Conservation (phyloP, 805 yeast species). For the Komagataella pastoris region DNA sequence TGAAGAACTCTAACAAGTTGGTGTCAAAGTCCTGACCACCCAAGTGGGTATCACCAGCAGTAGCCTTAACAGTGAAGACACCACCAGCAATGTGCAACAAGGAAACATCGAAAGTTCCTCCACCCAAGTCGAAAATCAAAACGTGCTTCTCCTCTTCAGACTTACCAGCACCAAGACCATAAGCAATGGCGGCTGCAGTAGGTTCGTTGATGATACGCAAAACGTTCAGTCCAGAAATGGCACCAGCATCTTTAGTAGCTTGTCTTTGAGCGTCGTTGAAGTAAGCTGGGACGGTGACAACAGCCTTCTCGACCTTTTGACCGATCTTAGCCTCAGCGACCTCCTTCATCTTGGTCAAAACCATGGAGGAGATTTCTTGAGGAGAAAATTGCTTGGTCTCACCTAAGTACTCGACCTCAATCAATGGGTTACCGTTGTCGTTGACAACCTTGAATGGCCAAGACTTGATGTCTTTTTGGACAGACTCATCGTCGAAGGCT, state of each 20-base stretch:
- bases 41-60: conserved; percentile 75
- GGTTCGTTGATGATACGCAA: conserved; percentile 74
- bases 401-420: conserved; percentile 89
- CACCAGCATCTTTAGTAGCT: conserved; percentile 74
- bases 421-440: conserved; percentile 75
- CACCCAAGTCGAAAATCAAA: conserved; percentile 67
- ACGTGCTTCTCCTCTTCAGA: conserved; percentile 33
- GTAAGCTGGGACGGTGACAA: conserved; percentile 76
- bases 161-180: conserved; percentile 59
- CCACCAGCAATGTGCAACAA: conserved; percentile 68
- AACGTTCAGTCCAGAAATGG: conserved; percentile 62
- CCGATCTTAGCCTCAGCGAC: conserved; percentile 40
- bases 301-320: conserved; percentile 50
- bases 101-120: conserved; percentile 78
- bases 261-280: conserved; percentile 75
- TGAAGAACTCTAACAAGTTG: conserved; percentile 76
- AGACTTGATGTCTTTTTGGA: conserved; percentile 75
- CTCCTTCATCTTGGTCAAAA: conserved; percentile 50
- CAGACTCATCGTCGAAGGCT: conserved; percentile 74
- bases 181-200: conserved; percentile 77
- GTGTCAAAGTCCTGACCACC: conserved; percentile 85
- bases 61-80: conserved; percentile 70
- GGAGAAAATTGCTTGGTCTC: conserved; percentile 87
- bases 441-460: conserved; percentile 84
- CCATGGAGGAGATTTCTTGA: conserved; percentile 90